These are phyloP conservation scores for Dillenia suffruticosa DNA, from an alignment of 164 flowering plant species.

Conservation along the genomic window DNA sequence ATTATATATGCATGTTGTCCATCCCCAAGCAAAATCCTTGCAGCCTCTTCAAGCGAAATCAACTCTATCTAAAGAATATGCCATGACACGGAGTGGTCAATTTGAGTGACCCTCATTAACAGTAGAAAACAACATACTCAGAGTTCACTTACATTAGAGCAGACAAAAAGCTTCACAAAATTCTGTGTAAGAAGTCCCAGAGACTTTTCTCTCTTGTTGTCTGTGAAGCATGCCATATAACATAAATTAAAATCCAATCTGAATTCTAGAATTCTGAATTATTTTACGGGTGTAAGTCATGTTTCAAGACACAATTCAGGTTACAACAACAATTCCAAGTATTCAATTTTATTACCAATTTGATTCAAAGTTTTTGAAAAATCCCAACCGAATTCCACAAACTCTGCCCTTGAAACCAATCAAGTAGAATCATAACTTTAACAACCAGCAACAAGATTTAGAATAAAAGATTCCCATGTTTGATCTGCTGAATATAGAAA, in stretches of 20 bases:
- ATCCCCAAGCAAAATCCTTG: conserved; percentile 74
- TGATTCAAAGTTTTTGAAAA: too few relatives aligned
- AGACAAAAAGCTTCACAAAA: conserved; percentile 89
- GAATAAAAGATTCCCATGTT: too few relatives aligned
- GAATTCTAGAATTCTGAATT: background rate
- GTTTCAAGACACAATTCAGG: too few relatives aligned
- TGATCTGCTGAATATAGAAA: background rate
- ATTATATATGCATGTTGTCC: conserved; percentile 41
- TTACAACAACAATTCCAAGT: too few relatives aligned
- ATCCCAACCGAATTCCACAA: too few relatives aligned
- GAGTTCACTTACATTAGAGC: conserved; percentile 53
- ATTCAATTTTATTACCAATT: too few relatives aligned
- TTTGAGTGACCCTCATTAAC: background rate
- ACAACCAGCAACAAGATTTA: too few relatives aligned
- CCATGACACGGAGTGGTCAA: background rate
- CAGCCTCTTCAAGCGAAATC: conserved; percentile 86
- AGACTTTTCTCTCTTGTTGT: conserved; percentile 84
- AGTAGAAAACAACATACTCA: background rate
- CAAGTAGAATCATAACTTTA: too few relatives aligned
- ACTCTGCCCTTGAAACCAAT: too few relatives aligned
- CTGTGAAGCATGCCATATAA: conserved; percentile 28
- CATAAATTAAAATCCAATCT: conserved; percentile 1
- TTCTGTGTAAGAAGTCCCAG: conserved; percentile 86
- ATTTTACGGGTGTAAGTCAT: too few relatives aligned
- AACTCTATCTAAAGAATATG: conserved; percentile 38